Evolutionary conservation across 2,329 filamentous ascomycete species (phyloP).

Genomic region (Neonectria neomacrospora): DNA sequence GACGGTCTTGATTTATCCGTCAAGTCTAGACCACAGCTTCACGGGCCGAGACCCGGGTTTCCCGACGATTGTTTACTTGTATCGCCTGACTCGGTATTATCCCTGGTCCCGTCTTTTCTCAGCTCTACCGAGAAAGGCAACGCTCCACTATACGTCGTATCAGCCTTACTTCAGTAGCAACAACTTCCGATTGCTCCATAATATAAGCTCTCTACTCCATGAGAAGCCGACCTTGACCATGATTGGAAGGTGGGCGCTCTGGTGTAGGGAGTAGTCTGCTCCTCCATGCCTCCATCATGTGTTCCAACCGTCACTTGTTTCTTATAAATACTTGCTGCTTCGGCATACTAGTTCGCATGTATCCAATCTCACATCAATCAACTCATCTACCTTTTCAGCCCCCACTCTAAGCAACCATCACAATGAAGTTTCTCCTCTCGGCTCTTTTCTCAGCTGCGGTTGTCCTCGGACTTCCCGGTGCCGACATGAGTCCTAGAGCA

Average conservation of each 20-base stretch:
- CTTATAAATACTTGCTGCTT: neutral
- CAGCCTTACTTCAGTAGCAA: slow-evolving; percentile 43
- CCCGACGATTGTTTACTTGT: slow-evolving; percentile 6
- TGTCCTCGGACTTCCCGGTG: slow-evolving; percentile 35
- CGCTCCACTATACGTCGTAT: slow-evolving; percentile 32
- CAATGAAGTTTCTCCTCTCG: slow-evolving; percentile 42
- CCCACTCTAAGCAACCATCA: slow-evolving; percentile 15
- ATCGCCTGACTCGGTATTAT: neutral
- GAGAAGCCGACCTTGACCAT: slow-evolving; percentile 29
- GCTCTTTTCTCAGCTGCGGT: slow-evolving; percentile 39
- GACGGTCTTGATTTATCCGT: slow-evolving; percentile 24
- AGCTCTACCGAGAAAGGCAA: slow-evolving; percentile 37
- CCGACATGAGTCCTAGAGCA: slow-evolving; percentile 9
- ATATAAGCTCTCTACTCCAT: slow-evolving; percentile 1
- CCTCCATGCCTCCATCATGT: neutral
- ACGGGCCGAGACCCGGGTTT: slow-evolving; percentile 22
- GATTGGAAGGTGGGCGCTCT: slow-evolving; percentile 30
- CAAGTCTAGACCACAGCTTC: slow-evolving; percentile 24
- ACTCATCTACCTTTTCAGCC: neutral
- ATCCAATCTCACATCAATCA: neutral
- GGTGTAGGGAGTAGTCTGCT: neutral
- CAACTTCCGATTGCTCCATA: slow-evolving; percentile 17
- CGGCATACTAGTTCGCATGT: neutral
- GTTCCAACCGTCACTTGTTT: neutral
- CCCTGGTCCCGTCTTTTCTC: slow-evolving; percentile 15